A percentile compares a stretch with the other conserved stretches of the same genome.
phyloP scores from a whole-genome alignment of 1,284 basidiomycete genomes.

The Ganoderma lingzhi region DNA sequence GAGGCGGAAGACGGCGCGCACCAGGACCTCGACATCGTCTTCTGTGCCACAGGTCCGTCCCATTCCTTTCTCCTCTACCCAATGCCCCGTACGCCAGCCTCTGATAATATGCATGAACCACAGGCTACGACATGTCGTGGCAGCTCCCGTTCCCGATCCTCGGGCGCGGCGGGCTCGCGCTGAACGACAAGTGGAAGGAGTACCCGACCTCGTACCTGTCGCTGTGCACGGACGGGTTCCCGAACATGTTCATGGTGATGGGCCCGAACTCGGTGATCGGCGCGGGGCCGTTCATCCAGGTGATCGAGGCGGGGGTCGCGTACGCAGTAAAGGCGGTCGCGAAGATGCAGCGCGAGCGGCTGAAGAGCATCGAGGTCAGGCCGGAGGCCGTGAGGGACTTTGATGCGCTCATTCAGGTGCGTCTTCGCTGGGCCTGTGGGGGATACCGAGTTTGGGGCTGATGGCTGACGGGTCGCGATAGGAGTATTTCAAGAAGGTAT shows the following conservation, averaged over 20 bases:
- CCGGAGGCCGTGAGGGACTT: conserved; percentile 10
- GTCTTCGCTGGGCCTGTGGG: no score
- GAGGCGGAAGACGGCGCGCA: conserved; percentile 60
- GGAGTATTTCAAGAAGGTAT: conserved; percentile 21
- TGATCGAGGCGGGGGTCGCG: conserved; percentile 63
- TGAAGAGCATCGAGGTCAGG: conserved; percentile 55
- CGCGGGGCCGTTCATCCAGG: conserved; percentile 57
- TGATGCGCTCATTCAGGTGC: conserved; percentile 16
- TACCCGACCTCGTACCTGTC: conserved; percentile 64
- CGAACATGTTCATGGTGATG: conserved; percentile 64
- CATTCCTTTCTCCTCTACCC: background rate
- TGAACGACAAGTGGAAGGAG: conserved; percentile 59
- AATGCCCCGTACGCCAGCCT: no score
- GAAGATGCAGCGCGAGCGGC: conserved; percentile 66
- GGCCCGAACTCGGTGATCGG: conserved; percentile 66
- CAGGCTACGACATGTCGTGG: conserved; percentile 63
- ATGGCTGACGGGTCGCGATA: background rate
- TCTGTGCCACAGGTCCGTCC: conserved; percentile 41
- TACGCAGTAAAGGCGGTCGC: conserved; percentile 59
- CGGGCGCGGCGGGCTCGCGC: conserved; percentile 55
- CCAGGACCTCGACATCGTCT: conserved; percentile 63
- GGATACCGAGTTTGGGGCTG: no score
- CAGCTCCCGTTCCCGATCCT: conserved; percentile 59
- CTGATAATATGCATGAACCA: background rate
- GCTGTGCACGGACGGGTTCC: conserved; percentile 64